A percentile compares a stretch with the other conserved stretches of the same genome.
phyloP scores from a whole-genome alignment of 2,329 filamentous ascomycete species.

The Didymella glomerata region DNA sequence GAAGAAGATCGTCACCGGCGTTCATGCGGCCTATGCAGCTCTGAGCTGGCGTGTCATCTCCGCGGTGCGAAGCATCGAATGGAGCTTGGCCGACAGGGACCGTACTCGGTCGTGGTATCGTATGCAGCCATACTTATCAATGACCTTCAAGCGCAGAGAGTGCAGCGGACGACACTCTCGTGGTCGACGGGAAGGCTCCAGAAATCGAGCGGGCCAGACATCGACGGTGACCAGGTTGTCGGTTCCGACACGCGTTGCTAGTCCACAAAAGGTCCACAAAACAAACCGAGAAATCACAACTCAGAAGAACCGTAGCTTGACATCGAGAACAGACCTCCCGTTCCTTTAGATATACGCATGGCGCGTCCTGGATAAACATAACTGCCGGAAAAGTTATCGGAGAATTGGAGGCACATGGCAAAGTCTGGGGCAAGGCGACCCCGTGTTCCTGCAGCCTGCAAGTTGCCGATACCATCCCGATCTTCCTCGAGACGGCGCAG shows the following conservation, averaged over 20 bases:
- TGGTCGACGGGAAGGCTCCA: constrained; percentile 1
- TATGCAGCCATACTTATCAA: background rate
- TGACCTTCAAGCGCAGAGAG: background rate
- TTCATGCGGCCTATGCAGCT: constrained; percentile 3
- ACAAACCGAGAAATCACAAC: background rate
- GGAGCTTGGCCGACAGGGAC: background rate
- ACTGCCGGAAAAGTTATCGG: constrained; percentile 13
- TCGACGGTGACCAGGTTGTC: constrained; percentile 9
- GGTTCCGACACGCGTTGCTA: background rate
- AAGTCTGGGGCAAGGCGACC: constrained; percentile 16
- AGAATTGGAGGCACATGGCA: constrained; percentile 6
- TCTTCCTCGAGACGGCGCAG: constrained; percentile 8
- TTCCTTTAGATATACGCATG: background rate
- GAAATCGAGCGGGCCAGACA: background rate
- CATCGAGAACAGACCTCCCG: background rate
- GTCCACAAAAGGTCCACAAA: background rate
- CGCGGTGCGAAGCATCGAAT: background rate
- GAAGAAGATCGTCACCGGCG: background rate
- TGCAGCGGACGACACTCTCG: background rate
- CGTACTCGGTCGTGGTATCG: constrained; percentile 2
- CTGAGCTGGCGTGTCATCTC: background rate
- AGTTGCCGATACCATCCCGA: constrained; percentile 16
- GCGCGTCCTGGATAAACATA: background rate
- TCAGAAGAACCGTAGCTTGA: background rate
- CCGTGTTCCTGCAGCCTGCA: constrained; percentile 16